Evolutionary conservation across 345 rosid genomes (phyloP).

Genomic region (Rhodomyrtus tomentosa): DNA sequence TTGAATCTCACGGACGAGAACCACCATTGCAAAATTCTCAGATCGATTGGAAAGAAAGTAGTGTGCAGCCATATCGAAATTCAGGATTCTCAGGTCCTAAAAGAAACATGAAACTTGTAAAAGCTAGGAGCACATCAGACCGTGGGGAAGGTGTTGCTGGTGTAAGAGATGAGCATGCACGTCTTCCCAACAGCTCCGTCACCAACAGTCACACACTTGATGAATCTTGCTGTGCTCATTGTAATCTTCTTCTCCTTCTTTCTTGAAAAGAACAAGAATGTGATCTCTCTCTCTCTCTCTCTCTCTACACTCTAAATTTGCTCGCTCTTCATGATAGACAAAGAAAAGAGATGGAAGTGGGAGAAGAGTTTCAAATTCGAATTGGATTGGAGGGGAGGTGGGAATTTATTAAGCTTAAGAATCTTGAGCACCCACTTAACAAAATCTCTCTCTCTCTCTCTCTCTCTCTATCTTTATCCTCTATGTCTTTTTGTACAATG

Average conservation of each 20-base stretch:
- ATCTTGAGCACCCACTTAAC: slow-evolving; percentile 9
- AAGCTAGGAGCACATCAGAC: background rate
- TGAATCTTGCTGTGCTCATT: slow-evolving; percentile 44
- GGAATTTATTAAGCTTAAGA: slow-evolving; percentile 9
- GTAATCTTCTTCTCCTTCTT: background rate
- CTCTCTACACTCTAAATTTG: background rate
- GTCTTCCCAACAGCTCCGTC: slow-evolving; percentile 52
- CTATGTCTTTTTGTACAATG: background rate
- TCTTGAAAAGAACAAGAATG: background rate
- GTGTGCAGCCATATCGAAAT: background rate
- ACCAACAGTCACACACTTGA: slow-evolving; percentile 50
- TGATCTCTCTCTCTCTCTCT: no score
- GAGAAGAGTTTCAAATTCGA: background rate
- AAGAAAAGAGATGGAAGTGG: background rate
- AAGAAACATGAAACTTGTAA: background rate
- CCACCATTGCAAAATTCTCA: background rate
- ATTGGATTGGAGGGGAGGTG: background rate
- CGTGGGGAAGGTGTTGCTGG: slow-evolving; percentile 48
- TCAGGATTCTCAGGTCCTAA: background rate
- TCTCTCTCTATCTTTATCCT: background rate
- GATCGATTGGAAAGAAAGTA: background rate
- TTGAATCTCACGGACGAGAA: no score
- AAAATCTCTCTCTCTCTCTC: background rate
- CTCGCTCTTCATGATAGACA: background rate
- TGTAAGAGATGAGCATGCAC: slow-evolving; percentile 46